Evolutionary conservation across 768 basidiomycete genomes (phyloP).

Genomic region (Phaffia australis): DNA sequence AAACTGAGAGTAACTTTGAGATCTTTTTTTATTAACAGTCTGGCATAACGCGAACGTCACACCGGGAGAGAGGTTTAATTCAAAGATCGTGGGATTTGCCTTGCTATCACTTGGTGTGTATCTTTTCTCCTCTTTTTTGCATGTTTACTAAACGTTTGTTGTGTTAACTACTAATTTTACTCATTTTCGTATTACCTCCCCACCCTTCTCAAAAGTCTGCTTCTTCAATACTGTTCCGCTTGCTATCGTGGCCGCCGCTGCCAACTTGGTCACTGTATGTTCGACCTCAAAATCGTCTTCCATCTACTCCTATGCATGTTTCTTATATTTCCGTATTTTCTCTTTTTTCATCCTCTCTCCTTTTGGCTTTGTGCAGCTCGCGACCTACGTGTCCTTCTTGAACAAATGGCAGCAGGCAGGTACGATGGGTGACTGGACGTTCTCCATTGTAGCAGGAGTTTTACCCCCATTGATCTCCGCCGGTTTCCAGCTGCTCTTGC

Average conservation of each 20-base stretch:
- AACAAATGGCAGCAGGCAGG: slow-evolving; percentile 57
- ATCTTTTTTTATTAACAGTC: slow-evolving; percentile 34
- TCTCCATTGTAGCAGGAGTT: slow-evolving; percentile 67
- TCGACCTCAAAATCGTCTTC: neutral
- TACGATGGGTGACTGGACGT: slow-evolving; percentile 46
- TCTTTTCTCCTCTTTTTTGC: neutral
- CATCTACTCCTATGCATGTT: neutral
- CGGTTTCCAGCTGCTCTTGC: slow-evolving; percentile 79
- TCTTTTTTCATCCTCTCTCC: neutral
- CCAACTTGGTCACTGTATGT: slow-evolving; percentile 73
- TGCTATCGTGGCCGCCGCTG: slow-evolving; percentile 75
- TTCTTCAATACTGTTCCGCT: slow-evolving; percentile 93
- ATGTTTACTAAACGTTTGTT: neutral
- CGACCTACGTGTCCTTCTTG: slow-evolving; percentile 61
- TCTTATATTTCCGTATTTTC: neutral
- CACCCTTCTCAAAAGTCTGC: slow-evolving; percentile 45
- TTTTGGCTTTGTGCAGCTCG: slow-evolving; percentile 40
- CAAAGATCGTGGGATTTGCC: slow-evolving; percentile 63
- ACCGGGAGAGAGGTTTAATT: slow-evolving; percentile 54
- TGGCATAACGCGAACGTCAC: slow-evolving; percentile 82
- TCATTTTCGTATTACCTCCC: neutral
- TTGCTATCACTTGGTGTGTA: slow-evolving; percentile 47
- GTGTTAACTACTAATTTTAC: no score
- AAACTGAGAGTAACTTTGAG: slow-evolving; percentile 35
- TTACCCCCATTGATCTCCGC: slow-evolving; percentile 81